phyloP scores from a whole-genome alignment of 163 green algal genomes.

The Trebouxia gelatinosa region DNA sequence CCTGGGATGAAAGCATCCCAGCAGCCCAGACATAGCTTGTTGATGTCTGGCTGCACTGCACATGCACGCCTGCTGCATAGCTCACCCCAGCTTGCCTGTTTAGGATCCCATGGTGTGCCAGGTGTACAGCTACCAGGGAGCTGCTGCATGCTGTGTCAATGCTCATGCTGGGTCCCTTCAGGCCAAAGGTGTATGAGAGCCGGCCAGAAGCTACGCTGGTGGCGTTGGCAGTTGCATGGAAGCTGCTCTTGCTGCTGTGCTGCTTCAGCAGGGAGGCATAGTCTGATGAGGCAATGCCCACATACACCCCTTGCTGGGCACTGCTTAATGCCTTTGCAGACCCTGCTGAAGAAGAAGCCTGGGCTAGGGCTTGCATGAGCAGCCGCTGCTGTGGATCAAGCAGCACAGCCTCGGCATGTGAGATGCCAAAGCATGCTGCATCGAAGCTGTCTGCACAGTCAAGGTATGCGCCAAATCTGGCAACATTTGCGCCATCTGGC shows the following conservation, averaged over 20 bases:
- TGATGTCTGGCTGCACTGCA: constrained; percentile 39
- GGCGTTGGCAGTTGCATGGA: constrained; percentile 63
- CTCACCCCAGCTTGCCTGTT: constrained; percentile 1
- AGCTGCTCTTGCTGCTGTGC: constrained; percentile 38
- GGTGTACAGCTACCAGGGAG: constrained; percentile 67
- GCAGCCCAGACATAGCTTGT: constrained; percentile 45
- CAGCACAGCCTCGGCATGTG: constrained; percentile 54
- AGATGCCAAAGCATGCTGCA: constrained; percentile 62
- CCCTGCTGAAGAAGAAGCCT: no score
- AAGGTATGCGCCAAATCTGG: constrained; percentile 74
- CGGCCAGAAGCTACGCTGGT: constrained; percentile 52
- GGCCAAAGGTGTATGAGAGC: constrained; percentile 75
- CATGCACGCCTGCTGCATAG: constrained; percentile 37
- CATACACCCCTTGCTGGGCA: constrained; percentile 31
- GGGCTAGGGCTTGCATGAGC: constrained; percentile 58
- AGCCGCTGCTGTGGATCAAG: constrained; percentile 87
- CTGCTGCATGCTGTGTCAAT: constrained; percentile 88
- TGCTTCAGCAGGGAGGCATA: constrained; percentile 43
- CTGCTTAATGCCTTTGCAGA: no score
- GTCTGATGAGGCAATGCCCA: constrained; percentile 54
- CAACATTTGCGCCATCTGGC: constrained; percentile 17
- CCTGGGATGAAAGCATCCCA: constrained; percentile 50
- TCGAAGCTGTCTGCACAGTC: constrained; percentile 64
- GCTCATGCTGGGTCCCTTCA: constrained; percentile 56
- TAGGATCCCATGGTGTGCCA: constrained; percentile 43